Conservation (phyloP, 345 rosid genomes). For the Anastatica hierochuntica region DNA sequence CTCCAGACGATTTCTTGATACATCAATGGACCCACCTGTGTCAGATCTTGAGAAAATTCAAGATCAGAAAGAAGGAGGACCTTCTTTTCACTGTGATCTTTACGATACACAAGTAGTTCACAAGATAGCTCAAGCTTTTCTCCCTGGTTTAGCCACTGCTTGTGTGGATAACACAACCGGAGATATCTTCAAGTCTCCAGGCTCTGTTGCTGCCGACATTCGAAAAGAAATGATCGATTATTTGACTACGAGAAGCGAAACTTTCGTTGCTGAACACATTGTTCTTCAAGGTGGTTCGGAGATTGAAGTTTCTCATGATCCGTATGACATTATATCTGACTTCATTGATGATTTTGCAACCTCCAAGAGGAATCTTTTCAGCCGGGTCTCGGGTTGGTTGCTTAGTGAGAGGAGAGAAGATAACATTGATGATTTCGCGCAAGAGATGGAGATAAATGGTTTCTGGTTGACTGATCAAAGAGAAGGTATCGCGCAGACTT, state of each 20-base stretch:
- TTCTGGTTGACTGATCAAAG: slow-evolving; percentile 66
- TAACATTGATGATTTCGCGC: slow-evolving; percentile 70
- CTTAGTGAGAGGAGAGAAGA: slow-evolving; percentile 84
- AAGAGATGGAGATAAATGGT: slow-evolving; percentile 73
- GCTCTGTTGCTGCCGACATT: slow-evolving; percentile 65
- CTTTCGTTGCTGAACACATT: slow-evolving; percentile 62
- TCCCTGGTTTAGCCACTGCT: slow-evolving; percentile 73
- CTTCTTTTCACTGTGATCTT: slow-evolving; percentile 48
- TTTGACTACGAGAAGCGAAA: slow-evolving; percentile 60
- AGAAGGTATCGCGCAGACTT: slow-evolving; percentile 42
- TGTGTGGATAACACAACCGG: slow-evolving; percentile 84
- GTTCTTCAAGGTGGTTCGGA: slow-evolving; percentile 42
- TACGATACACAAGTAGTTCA: slow-evolving; percentile 54
- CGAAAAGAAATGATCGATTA: slow-evolving; percentile 66
- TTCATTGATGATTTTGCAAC: slow-evolving; percentile 67
- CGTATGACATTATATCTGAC: slow-evolving; percentile 53
- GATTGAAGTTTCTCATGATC: slow-evolving; percentile 50
- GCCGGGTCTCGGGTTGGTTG: slow-evolving; percentile 81
- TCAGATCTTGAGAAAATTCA: slow-evolving; percentile 43
- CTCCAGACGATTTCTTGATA: background rate
- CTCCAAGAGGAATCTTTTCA: slow-evolving; percentile 55
- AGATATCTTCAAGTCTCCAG: slow-evolving; percentile 60
- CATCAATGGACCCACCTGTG: slow-evolving; percentile 38
- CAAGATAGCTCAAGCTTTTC: slow-evolving; percentile 49
- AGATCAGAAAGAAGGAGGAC: slow-evolving; percentile 42